Evolutionary conservation across 2,329 filamentous ascomycete genomes (phyloP).

Genomic region (Colletotrichum trifolii): DNA sequence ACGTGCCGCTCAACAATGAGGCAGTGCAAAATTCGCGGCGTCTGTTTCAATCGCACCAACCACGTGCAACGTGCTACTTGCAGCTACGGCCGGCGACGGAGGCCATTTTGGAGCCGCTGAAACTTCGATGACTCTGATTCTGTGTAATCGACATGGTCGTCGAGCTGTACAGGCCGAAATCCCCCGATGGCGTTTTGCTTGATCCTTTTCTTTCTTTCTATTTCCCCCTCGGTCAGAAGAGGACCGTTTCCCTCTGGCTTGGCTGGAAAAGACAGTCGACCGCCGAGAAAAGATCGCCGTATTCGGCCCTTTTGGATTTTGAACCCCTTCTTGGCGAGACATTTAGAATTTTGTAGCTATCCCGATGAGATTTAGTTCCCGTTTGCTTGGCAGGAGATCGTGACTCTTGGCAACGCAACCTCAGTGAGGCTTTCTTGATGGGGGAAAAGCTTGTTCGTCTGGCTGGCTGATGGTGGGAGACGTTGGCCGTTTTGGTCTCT

Average conservation of each 20-base stretch:
- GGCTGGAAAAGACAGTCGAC: too few species aligned
- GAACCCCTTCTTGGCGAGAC: conserved; percentile 28
- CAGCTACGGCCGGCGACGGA: not conserved
- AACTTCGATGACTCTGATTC: too few species aligned
- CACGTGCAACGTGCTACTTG: conserved; percentile 18
- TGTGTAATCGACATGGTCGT: too few species aligned
- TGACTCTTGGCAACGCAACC: conserved; percentile 22
- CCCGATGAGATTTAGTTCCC: conserved; percentile 30
- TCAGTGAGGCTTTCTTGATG: not conserved
- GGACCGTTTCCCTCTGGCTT: too few species aligned
- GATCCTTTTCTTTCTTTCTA: too few species aligned
- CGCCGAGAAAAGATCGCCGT: not conserved
- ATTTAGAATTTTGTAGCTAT: conserved; percentile 9
- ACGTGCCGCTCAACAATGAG: not conserved
- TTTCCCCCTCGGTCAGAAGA: too few species aligned
- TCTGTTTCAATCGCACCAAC: conserved; percentile 20
- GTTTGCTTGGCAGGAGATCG: conserved; percentile 30
- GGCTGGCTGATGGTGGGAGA: not conserved
- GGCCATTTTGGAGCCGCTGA: not conserved
- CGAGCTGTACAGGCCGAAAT: too few species aligned
- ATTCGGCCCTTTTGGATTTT: conserved; percentile 3
- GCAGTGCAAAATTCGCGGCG: conserved; percentile 10
- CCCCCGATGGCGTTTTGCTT: too few species aligned
- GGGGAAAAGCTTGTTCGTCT: not conserved
- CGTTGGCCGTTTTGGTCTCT: too few species aligned